phyloP scores from a whole-genome alignment of 2,329 filamentous ascomycete species.

The Talaromyces sp. region DNA sequence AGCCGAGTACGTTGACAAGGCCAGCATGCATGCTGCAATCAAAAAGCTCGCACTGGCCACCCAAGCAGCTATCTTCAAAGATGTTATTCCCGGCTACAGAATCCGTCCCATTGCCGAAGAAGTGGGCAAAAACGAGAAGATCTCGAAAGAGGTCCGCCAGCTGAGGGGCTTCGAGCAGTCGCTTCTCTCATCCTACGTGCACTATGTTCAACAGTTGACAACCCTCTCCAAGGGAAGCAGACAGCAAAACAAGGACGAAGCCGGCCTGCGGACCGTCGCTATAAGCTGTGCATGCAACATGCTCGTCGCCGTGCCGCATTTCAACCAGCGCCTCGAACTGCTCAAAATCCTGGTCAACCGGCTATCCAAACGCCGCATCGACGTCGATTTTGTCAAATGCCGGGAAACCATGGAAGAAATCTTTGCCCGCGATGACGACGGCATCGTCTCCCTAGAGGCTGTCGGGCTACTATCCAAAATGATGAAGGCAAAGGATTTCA shows the following conservation, averaged over 20 bases:
- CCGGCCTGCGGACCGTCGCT: constrained; percentile 64
- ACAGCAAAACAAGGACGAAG: constrained; percentile 25
- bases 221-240: constrained; percentile 58
- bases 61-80: constrained; percentile 87
- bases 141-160: constrained; percentile 86
- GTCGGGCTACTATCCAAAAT: constrained; percentile 83
- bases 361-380: constrained; percentile 66
- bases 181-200: constrained; percentile 77
- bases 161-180: constrained; percentile 82
- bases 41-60: constrained; percentile 82
- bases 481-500: constrained; percentile 84
- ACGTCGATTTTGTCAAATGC: constrained; percentile 73
- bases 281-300: constrained; percentile 81
- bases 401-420: constrained; percentile 72
- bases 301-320: constrained; percentile 79
- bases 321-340: constrained; percentile 89
- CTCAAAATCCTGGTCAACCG: constrained; percentile 82
- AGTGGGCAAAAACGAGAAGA: constrained; percentile 63
- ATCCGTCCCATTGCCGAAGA: constrained; percentile 79
- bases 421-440: constrained; percentile 84
- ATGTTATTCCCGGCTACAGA: constrained; percentile 92
- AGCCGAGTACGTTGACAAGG: constrained; percentile 61
- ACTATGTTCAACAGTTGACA: constrained; percentile 72
- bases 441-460: constrained; percentile 78
- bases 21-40: constrained; percentile 60